A percentile compares a stretch with the other conserved stretches of the same genome.
phyloP scores from a whole-genome alignment of 1,284 basidiomycete species.

The Puccinia triticina region DNA sequence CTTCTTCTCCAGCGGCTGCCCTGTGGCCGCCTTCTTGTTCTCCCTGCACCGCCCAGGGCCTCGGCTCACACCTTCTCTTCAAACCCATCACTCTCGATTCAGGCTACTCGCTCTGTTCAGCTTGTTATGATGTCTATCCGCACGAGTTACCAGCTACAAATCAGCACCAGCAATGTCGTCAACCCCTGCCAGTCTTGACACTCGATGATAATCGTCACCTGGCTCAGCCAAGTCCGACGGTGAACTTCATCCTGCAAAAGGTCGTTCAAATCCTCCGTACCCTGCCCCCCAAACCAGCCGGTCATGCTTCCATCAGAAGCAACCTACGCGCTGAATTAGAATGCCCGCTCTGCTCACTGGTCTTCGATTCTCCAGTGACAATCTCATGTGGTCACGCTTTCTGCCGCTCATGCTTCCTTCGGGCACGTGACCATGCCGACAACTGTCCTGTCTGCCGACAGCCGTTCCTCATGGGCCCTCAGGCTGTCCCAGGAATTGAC shows the following conservation, averaged over 20 bases:
- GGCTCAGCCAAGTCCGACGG: neutral
- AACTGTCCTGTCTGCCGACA: conserved; percentile 84
- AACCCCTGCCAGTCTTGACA: neutral
- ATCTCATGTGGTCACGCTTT: conserved; percentile 95
- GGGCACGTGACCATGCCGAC: conserved; percentile 80
- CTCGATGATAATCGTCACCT: neutral
- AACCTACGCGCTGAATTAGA: conserved; percentile 74
- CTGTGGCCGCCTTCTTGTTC: neutral
- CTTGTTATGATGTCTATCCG: conserved; percentile 6
- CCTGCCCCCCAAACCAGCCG: neutral
- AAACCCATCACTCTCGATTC: conserved; percentile 3
- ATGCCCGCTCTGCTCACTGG: conserved; percentile 85
- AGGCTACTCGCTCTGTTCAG: conserved; percentile 13
- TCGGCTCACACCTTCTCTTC: neutral
- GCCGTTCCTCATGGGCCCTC: conserved; percentile 19
- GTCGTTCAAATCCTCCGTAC: neutral
- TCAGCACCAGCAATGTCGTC: neutral
- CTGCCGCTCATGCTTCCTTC: conserved; percentile 82
- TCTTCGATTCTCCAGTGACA: conserved; percentile 83
- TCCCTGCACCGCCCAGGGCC: neutral
- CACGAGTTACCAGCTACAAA: neutral
- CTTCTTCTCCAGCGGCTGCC: neutral
- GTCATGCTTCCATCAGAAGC: neutral
- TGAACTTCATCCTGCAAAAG: conserved; percentile 19
- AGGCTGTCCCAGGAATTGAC: neutral